Evolutionary conservation across 2,329 filamentous ascomycete genomes (phyloP).

Genomic region (Pseudogymnoascus sp.): DNA sequence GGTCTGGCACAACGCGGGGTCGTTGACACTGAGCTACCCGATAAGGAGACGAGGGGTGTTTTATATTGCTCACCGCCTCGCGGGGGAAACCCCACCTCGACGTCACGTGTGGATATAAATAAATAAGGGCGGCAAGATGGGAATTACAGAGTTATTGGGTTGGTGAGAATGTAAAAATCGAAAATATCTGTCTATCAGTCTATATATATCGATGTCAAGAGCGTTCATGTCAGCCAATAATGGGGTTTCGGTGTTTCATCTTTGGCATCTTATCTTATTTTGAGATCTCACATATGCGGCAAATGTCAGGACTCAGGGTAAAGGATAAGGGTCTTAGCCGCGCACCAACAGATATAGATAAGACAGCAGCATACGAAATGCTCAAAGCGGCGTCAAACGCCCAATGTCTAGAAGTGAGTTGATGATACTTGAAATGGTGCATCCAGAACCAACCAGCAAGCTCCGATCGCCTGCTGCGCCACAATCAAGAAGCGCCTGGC

Average conservation of each 20-base stretch:
- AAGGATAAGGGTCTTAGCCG: slow-evolving; percentile 7
- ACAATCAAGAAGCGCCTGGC: slow-evolving; percentile 2
- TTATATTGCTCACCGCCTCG: slow-evolving; percentile 12
- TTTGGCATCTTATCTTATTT: background rate
- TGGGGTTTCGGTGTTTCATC: background rate
- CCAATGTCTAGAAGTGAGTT: background rate
- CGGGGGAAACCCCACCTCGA: slow-evolving; percentile 2
- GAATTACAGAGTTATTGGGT: background rate
- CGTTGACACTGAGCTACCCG: slow-evolving; percentile 1
- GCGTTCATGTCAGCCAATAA: background rate
- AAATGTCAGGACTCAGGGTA: background rate
- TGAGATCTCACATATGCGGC: background rate
- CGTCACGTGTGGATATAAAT: slow-evolving; percentile 9
- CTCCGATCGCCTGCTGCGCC: slow-evolving; percentile 11
- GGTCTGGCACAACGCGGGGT: slow-evolving; percentile 8
- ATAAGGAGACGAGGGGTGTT: slow-evolving; percentile 12
- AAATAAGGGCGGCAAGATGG: background rate
- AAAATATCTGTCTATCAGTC: background rate
- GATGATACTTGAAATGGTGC: slow-evolving; percentile 8
- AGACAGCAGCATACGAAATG: background rate
- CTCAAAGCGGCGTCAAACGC: slow-evolving; percentile 1
- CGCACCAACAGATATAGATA: background rate
- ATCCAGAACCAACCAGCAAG: background rate
- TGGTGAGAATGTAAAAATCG: background rate
- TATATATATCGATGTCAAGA: background rate